Conservation (phyloP, 768 basidiomycete species). For the Pulveroboletus sp. region DNA sequence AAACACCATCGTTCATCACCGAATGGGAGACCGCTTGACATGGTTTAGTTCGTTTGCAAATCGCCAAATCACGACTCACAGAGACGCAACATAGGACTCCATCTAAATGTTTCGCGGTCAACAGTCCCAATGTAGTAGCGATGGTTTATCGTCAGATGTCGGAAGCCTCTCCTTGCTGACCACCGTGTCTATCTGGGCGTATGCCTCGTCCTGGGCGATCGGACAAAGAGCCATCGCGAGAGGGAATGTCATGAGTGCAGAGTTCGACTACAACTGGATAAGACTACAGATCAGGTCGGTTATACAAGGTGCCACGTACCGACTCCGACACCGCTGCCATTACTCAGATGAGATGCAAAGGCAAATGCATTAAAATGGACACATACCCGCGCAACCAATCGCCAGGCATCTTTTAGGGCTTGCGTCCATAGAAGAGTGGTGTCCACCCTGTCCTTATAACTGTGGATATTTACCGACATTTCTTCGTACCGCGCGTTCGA, state of each 20-base stretch:
- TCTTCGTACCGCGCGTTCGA: constrained; percentile 22
- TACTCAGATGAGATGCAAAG: neutral
- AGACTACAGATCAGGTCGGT: neutral
- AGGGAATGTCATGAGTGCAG: constrained; percentile 8
- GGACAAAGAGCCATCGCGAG: constrained; percentile 17
- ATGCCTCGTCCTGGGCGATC: constrained; percentile 15
- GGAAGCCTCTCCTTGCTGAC: constrained; percentile 21
- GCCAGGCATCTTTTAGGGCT: constrained; percentile 14
- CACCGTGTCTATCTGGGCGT: constrained; percentile 13
- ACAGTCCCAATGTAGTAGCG: constrained; percentile 35
- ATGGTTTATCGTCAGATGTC: constrained; percentile 10
- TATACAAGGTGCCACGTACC: neutral
- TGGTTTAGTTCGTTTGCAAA: neutral
- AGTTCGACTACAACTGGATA: constrained; percentile 5
- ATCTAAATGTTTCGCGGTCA: constrained; percentile 30
- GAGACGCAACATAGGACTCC: constrained; percentile 12
- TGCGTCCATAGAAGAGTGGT: neutral
- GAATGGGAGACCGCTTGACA: neutral
- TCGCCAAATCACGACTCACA: constrained; percentile 7
- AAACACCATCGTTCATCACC: neutral
- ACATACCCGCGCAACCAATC: constrained; percentile 12
- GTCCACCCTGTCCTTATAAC: neutral
- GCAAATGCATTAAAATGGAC: neutral
- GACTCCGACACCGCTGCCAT: constrained; percentile 13
- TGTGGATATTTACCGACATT: constrained; percentile 19